Evolutionary conservation across 257 asterid species (phyloP), one percentile per base, ranked within the genome.

Genomic region (Salvia miltiorrhiza): DNA sequence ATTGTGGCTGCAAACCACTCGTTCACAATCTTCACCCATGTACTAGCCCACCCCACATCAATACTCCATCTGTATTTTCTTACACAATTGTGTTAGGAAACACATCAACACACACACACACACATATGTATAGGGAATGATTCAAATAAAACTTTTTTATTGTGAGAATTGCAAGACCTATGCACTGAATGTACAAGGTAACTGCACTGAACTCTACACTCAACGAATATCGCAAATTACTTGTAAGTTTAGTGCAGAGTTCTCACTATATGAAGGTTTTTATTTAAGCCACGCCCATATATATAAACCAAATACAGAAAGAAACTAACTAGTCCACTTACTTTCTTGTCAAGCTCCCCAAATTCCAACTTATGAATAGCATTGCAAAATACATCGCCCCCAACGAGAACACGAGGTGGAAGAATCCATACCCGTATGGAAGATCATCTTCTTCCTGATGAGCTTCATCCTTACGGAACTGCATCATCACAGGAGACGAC

Each of bases 331-430:
- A 55, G 13, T 35, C 3, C 69, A 66, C 92, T 81, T 77, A 93
- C 98, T 88, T 93, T 76, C 80, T 84, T 4, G 92, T 76, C 44
- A 83, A 82, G 76, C 86, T 84, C 40, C 95, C 94, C 32, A 90
- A 84, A 58, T 90, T 87, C 97, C 98, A 93, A 72, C 97, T 88
- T 80, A 93, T 80, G 84, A 93, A 85, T 8, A 93, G 79, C 97
- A 93, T 93, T 4, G 90, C 98, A 53, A 93, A 93, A 77, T 88
- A 93, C 97, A 93, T 93, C 11, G 98, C 88, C 62, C 98, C 98
- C 73, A 93, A 71, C 9, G 98, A 87, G 69, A 93, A 93, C 14
- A 93, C 86, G 10, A 85, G 71, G 77, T 88, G 98, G 44, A 93
- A 93, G 83, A 93, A 85, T 6, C 97, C 98, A 44, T 93, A 93